Conservation (phyloP, 2,329 filamentous ascomycete species). For the Aspergillus costaricaensis region DNA sequence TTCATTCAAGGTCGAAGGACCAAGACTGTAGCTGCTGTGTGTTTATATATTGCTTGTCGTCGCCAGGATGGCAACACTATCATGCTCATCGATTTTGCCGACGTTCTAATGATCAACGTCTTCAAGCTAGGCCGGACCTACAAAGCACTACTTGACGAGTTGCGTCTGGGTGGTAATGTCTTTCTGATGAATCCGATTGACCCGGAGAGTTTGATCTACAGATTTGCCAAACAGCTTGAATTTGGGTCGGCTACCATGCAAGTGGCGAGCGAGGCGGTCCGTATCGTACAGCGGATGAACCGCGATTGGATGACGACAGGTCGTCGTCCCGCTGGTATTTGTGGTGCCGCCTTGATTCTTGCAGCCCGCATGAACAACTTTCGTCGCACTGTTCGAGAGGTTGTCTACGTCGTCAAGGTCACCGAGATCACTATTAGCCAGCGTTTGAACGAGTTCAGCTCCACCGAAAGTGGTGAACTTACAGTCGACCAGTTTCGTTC, state of each 20-base stretch:
- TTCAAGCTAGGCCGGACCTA: conserved; percentile 90
- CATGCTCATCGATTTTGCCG: conserved; percentile 94
- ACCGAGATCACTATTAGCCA: conserved; percentile 91
- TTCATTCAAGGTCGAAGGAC: conserved; percentile 85
- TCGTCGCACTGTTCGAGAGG: conserved; percentile 84
- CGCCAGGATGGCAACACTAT: conserved; percentile 75
- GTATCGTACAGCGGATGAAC: conserved; percentile 89
- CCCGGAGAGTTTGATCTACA: conserved; percentile 85
- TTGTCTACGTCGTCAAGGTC: conserved; percentile 98
- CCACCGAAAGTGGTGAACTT: conserved; percentile 79
- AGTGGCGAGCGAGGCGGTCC: conserved; percentile 84
- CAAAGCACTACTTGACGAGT: conserved; percentile 71
- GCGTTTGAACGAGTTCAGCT: conserved; percentile 86
- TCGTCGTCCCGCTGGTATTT: conserved; percentile 88
- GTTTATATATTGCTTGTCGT: conserved; percentile 85
- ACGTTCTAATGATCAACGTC: conserved; percentile 81
- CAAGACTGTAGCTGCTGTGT: conserved; percentile 83
- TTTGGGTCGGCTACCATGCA: conserved; percentile 80
- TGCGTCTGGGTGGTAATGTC: conserved; percentile 57
- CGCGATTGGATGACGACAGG: conserved; percentile 97
- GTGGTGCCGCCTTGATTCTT: conserved; percentile 89
- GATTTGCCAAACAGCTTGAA: conserved; percentile 88
- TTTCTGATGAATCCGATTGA: conserved; percentile 75
- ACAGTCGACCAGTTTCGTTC: conserved; percentile 80
- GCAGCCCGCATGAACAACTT: conserved; percentile 99